phyloP scores from a whole-genome alignment of 106 monocot species.

The Phalaenopsis equestris region DNA sequence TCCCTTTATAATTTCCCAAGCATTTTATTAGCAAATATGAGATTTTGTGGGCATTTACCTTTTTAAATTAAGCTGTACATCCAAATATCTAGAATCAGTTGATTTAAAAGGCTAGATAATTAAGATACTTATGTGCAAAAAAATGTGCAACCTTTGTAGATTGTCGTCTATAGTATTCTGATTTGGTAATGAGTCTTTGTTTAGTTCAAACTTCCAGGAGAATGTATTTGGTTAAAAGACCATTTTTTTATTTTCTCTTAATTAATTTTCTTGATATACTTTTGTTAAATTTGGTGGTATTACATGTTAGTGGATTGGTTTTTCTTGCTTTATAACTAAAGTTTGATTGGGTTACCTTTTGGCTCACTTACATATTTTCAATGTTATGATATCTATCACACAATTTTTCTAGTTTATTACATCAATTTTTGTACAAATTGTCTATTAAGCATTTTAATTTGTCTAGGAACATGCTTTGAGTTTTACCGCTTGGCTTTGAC shows the following conservation, averaged over 20 bases:
- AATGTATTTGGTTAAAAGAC: no score
- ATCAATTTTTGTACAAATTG: background rate
- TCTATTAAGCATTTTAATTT: background rate
- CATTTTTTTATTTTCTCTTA: background rate
- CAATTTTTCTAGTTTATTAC: background rate
- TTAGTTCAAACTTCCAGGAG: no score
- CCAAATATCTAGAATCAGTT: background rate
- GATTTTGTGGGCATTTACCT: background rate
- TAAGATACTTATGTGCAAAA: background rate
- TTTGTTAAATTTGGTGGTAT: background rate
- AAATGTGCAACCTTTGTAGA: background rate
- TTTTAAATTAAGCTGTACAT: background rate
- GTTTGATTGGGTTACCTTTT: background rate
- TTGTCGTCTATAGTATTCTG: background rate
- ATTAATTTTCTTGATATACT: background rate
- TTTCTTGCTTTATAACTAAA: background rate
- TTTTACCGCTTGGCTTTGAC: conserved; percentile 56
- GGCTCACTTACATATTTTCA: background rate
- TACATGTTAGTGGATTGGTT: background rate
- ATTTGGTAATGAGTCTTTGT: background rate
- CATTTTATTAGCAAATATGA: background rate
- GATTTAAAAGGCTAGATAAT: background rate
- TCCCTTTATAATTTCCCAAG: background rate
- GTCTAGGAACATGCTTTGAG: background rate
- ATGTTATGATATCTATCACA: background rate